Base-by-base conservation (phyloP, 305 asterid genomes). In the Fraxinus platypoda region DNA sequence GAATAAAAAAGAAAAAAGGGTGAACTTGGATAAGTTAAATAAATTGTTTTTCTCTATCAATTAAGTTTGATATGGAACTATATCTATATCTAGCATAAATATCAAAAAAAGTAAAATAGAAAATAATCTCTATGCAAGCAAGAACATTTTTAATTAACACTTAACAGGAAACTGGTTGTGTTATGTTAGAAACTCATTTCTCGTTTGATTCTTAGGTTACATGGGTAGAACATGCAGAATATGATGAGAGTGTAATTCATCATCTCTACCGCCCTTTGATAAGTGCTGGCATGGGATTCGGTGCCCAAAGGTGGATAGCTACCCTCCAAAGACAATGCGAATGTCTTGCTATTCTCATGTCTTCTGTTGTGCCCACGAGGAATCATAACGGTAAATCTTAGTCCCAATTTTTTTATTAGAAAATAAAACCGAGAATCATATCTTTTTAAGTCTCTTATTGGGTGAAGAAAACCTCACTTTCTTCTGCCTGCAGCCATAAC, bases 191-290 rank as follows among this genome's bases (percentile, higher is more conserved):
- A 52, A 17, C 62, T 52, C 23, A 52, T 52, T 52, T 52, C 8
- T 17, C 9, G 23, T 17, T 52, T 52, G 62, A 52, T 52, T 6
- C 80, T 77, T 80, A 96, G 99, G 98, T 96, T 33, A 94, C 95
- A 31, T 96, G 99, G 99, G 91, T 96, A 9, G 99, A 96, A 79
- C 99, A 96, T 80, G 82, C 91, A 0, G 98, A 96, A 76, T 96
- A 94, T 11, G 98, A 96, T 17, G 97, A 96, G 80, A 84, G 87
- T 1, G 83, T 35, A 2, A 84, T 93, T 59, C 99, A 96, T 90
- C 93, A 92, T 77, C 90, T 94, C 75, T 96, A 91, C 83, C 93
- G 96, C 23, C 84, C 93, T n/a, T 52, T 92, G 70, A 84, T 96
- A 74, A 74, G 90, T 21, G 84, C 95, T 0, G 97, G 99, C 13